Evolutionary conservation across 495 filamentous ascomycete species (phyloP).

Genomic region (Penicillium coffeae): DNA sequence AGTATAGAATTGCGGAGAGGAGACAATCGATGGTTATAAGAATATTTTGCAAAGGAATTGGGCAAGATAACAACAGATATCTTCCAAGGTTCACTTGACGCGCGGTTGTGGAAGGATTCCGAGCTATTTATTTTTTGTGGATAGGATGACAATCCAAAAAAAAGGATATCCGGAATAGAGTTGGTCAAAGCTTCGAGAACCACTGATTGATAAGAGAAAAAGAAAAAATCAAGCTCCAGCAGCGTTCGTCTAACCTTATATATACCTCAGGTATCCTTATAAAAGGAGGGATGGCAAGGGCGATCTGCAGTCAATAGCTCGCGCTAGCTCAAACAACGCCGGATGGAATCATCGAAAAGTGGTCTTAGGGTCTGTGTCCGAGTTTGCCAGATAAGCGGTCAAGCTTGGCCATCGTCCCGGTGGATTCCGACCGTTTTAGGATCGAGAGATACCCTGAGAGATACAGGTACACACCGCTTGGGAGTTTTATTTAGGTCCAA

Average conservation of each 20-base stretch:
- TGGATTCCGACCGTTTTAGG: constrained; percentile 8
- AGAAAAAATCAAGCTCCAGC: neutral
- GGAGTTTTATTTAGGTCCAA: neutral
- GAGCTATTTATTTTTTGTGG: too few species aligned
- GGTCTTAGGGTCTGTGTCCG: constrained; percentile 10
- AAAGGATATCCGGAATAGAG: neutral
- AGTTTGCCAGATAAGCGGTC: constrained; percentile 19
- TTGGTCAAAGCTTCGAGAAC: neutral
- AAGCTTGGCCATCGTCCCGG: constrained; percentile 14
- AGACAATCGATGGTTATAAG: too few species aligned
- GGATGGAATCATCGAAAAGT: constrained; percentile 2
- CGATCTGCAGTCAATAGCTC: too few species aligned
- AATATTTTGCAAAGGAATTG: too few species aligned
- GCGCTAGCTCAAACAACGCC: too few species aligned
- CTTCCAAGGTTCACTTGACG: too few species aligned
- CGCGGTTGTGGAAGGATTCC: too few species aligned
- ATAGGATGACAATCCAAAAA: too few species aligned
- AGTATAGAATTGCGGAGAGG: neutral
- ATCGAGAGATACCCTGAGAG: neutral
- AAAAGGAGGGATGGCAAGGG: too few species aligned
- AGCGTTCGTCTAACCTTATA: too few species aligned
- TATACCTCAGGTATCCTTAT: neutral
- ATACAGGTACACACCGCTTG: neutral
- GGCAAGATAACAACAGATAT: too few species aligned
- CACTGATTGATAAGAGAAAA: constrained; percentile 5